A percentile compares a stretch with the other conserved stretches of the same genome.
phyloP scores from a whole-genome alignment of 768 basidiomycete genomes.

The Sporobolomyces roseus region DNA sequence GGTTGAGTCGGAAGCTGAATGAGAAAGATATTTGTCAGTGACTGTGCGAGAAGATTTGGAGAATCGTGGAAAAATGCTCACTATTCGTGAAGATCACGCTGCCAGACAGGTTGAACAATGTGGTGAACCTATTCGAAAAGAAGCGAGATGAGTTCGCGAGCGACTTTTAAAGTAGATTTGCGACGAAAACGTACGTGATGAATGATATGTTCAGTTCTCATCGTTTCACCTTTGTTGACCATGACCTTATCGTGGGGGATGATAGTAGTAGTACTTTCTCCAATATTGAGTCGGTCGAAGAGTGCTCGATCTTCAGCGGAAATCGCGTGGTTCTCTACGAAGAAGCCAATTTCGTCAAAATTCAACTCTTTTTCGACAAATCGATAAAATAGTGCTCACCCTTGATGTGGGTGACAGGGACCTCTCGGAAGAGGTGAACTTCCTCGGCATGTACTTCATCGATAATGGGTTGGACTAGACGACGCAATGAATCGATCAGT shows the following conservation, averaged over 20 bases:
- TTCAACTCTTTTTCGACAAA: not conserved
- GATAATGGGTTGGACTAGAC: slow-evolving; percentile 30
- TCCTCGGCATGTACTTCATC: slow-evolving; percentile 33
- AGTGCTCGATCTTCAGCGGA: slow-evolving; percentile 19
- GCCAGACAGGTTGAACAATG: slow-evolving; percentile 34
- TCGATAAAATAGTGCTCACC: slow-evolving; percentile 1
- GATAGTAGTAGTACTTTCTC: slow-evolving; percentile 24
- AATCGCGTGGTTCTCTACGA: slow-evolving; percentile 26
- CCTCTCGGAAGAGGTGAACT: slow-evolving; percentile 34
- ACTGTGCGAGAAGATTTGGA: no score
- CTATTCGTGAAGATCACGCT: slow-evolving; percentile 38
- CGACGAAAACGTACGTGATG: slow-evolving; percentile 13
- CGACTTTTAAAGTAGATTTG: not conserved
- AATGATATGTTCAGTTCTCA: slow-evolving; percentile 27
- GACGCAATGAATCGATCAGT: no score
- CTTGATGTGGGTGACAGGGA: slow-evolving; percentile 28
- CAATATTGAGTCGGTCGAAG: slow-evolving; percentile 27
- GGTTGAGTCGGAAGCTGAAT: slow-evolving; percentile 27
- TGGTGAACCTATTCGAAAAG: slow-evolving; percentile 1
- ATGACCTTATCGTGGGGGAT: slow-evolving; percentile 30
- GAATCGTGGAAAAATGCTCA: not conserved
- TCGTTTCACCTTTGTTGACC: slow-evolving; percentile 35
- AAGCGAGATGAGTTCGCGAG: not conserved
- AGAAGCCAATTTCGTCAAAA: not conserved
- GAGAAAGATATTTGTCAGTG: not conserved